These are phyloP conservation scores for Aquilaria agallochum DNA, from an alignment of 441 rosid species.

Conservation along the genomic window DNA sequence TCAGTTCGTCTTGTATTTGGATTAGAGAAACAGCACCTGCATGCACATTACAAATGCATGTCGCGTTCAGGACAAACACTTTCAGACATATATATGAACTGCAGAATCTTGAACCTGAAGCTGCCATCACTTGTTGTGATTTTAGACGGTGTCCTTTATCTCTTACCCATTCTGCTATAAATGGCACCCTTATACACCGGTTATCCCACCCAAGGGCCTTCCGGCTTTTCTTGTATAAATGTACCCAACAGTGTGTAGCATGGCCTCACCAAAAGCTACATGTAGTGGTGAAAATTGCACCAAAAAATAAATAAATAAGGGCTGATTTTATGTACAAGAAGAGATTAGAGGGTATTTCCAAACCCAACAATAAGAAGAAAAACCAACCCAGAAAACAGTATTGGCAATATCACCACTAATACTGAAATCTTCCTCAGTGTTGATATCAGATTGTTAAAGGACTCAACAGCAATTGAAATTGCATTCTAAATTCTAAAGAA, in stretches of 20 bases:
- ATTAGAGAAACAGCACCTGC: constrained; percentile 88
- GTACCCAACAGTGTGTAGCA: constrained; percentile 93
- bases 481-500: no score
- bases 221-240: constrained; percentile 91
- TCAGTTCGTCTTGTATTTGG: constrained; percentile 80
- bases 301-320: constrained; percentile 8
- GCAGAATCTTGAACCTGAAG: constrained; percentile 52
- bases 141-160: constrained; percentile 88
- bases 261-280: constrained; percentile 94
- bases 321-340: not conserved
- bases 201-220: constrained; percentile 83
- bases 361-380: no score
- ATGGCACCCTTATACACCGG: constrained; percentile 86
- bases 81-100: not conserved
- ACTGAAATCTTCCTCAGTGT: no score
- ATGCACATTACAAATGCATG: constrained; percentile 2
- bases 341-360: not conserved
- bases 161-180: constrained; percentile 94
- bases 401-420: no score
- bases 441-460: no score
- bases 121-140: constrained; percentile 88
- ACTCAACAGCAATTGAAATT: no score
- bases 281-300: not conserved
- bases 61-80: not conserved
- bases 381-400: no score